These are phyloP conservation scores for Plasmodium chabaudi DNA, from an alignment of 169 alveolate genomes.

Conservation along the genomic window DNA sequence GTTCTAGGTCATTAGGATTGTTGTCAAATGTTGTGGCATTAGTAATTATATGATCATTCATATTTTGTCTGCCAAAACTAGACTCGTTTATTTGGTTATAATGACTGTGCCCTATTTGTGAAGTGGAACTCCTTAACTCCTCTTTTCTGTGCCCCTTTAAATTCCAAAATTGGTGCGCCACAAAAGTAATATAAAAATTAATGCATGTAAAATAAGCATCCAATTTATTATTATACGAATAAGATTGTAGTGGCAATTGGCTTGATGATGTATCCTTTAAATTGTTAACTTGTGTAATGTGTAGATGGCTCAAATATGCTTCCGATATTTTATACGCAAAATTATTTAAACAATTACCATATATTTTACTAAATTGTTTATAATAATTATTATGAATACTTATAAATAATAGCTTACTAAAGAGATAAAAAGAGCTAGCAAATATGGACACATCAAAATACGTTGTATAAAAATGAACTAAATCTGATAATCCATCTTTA, in stretches of 20 bases:
- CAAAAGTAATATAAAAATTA: background rate
- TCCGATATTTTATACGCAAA: constrained; percentile 13
- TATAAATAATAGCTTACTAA: constrained; percentile 12
- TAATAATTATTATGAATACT: background rate
- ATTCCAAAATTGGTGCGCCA: background rate
- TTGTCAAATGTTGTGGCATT: too few relatives aligned
- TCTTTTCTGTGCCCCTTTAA: background rate
- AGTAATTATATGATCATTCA: too few relatives aligned
- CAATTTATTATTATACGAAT: background rate
- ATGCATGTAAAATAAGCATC: background rate
- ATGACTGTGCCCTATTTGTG: too few relatives aligned
- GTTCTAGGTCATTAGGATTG: too few relatives aligned
- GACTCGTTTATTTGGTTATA: too few relatives aligned
- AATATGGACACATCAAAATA: constrained; percentile 25
- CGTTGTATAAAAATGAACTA: constrained; percentile 2
- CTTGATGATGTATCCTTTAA: too few relatives aligned
- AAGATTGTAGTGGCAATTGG: background rate
- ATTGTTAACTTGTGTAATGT: too few relatives aligned
- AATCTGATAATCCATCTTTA: background rate
- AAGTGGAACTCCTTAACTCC: background rate
- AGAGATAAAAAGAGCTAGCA: background rate
- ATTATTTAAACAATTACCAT: background rate
- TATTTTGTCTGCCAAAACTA: too few relatives aligned
- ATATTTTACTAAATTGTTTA: background rate
- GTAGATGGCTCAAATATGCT: constrained; percentile 1